These are phyloP conservation scores for Peniophora sp. DNA, from an alignment of 1,284 basidiomycete species.

Conservation along the genomic window DNA sequence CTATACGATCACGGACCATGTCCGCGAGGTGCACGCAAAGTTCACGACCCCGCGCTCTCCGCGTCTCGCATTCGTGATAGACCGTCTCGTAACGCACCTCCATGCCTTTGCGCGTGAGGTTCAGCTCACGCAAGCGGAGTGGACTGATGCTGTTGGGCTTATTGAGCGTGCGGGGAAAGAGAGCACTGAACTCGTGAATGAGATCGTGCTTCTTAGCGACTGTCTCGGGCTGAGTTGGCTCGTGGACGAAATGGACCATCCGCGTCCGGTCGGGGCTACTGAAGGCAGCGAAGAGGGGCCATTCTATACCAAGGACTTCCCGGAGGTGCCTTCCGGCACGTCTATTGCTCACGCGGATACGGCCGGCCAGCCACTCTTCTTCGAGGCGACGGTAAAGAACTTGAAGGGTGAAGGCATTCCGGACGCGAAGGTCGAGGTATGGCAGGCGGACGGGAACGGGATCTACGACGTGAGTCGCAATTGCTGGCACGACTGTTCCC, in stretches of 20 bases:
- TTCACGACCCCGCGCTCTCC: slow-evolving; percentile 21
- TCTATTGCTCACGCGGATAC: slow-evolving; percentile 24
- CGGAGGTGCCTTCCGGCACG: slow-evolving; percentile 26
- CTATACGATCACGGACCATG: slow-evolving; percentile 28
- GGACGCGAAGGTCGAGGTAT: slow-evolving; percentile 29
- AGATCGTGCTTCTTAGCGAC: slow-evolving; percentile 34
- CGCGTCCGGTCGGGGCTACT: slow-evolving; percentile 28
- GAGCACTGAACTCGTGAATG: slow-evolving; percentile 30
- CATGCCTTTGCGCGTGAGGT: slow-evolving; percentile 33
- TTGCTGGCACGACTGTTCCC: slow-evolving; percentile 20
- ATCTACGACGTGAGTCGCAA: slow-evolving; percentile 29
- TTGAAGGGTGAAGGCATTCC: slow-evolving; percentile 24
- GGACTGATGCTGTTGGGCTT: slow-evolving; percentile 26
- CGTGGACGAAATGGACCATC: slow-evolving; percentile 30
- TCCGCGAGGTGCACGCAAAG: slow-evolving; percentile 23
- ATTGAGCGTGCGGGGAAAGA: slow-evolving; percentile 28
- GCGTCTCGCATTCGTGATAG: slow-evolving; percentile 28
- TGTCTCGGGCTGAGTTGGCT: slow-evolving; percentile 30
- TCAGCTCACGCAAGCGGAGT: slow-evolving; percentile 28
- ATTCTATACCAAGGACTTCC: slow-evolving; percentile 30
- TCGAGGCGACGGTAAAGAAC: slow-evolving; percentile 27
- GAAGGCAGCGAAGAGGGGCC: slow-evolving; percentile 32
- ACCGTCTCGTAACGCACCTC: slow-evolving; percentile 27
- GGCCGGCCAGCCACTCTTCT: slow-evolving; percentile 27
- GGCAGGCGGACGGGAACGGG: slow-evolving; percentile 34